A percentile compares a stretch with the other conserved stretches of the same genome.
Evolutionary conservation across 495 filamentous ascomycete genomes (phyloP).

Genomic region (Trichoderma orchidacearum): DNA sequence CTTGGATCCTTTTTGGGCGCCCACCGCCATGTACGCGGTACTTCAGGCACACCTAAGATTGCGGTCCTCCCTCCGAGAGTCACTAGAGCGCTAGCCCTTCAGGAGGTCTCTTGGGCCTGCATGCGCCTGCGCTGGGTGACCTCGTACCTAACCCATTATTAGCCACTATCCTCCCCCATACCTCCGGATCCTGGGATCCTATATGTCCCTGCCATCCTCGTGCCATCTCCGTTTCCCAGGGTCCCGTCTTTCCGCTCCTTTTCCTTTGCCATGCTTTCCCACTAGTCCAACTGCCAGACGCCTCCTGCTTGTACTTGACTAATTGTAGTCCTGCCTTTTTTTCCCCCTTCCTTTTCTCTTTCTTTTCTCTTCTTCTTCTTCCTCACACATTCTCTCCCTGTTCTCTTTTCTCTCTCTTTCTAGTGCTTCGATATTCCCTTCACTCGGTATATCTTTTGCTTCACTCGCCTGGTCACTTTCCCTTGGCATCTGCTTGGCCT

Average conservation of each 20-base stretch:
- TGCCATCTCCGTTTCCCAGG: slow-evolving; percentile 1
- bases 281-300: neutral
- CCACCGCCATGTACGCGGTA: neutral
- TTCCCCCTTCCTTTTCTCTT: neutral
- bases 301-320: slow-evolving; percentile 2
- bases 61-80: neutral
- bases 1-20: neutral
- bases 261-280: neutral
- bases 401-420: neutral
- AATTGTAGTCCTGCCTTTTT: neutral
- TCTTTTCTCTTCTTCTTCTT: neutral
- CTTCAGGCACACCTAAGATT: slow-evolving; percentile 1
- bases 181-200: neutral
- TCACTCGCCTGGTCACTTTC: too few species aligned
- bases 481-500: neutral
- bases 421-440: neutral
- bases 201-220: neutral
- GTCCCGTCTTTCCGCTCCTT: slow-evolving; percentile 1
- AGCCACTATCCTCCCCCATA: neutral
- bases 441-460: neutral
- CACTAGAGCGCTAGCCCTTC: neutral
- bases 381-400: neutral
- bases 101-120: neutral
- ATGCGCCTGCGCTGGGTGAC: neutral
- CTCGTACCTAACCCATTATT: neutral